Percentiles rank a stretch among this genome's conserved stretches.
Conservation (phyloP, 2,329 filamentous ascomycete genomes). For the Xylariaceae sp. region DNA sequence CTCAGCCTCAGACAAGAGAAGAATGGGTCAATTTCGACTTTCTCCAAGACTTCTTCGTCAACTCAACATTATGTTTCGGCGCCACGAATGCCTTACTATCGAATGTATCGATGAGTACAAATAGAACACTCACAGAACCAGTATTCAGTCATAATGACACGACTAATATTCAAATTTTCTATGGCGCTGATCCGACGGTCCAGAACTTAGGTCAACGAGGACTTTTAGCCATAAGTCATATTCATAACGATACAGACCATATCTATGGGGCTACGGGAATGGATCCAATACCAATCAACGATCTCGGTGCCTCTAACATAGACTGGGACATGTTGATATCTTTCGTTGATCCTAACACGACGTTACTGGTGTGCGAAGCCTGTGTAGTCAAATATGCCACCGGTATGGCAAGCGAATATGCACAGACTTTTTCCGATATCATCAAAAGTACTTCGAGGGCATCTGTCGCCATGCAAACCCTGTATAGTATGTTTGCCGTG, state of each 20-base stretch:
- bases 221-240: not conserved
- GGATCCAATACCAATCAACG: not conserved
- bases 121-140: not conserved
- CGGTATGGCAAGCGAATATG: not conserved
- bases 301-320: not conserved
- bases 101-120: slow-evolving; percentile 2
- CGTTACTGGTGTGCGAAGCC: not conserved
- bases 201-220: slow-evolving; percentile 1
- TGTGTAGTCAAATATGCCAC: not conserved
- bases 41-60: not conserved
- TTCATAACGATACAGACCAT: not conserved
- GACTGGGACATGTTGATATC: no score
- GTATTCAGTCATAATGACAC: not conserved
- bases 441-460: not conserved
- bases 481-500: not conserved
- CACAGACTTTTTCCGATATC: not conserved
- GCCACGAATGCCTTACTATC: slow-evolving; percentile 1
- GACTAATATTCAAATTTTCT: not conserved
- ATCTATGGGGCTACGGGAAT: not conserved
- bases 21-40: slow-evolving; percentile 1
- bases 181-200: not conserved
- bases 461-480: not conserved
- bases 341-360: no score
- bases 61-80: slow-evolving; percentile 1
- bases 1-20: not conserved